Evolutionary conservation across 148 eudicot species (phyloP), one percentile per base, ranked within the genome.

Genomic region (Selenicereus undatus): DNA sequence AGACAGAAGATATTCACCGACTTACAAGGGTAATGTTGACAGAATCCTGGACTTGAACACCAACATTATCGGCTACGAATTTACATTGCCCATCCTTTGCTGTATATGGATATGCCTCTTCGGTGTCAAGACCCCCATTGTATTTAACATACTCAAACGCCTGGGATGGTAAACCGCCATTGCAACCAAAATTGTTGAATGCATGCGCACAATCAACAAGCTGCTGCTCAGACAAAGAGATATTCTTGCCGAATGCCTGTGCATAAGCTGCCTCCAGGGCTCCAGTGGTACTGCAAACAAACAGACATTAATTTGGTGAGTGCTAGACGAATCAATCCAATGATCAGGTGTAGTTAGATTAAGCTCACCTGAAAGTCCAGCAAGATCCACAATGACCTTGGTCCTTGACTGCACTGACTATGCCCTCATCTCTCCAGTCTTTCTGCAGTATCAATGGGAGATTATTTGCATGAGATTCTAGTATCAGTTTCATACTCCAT

Each of bases 211-310:
- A 97, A 80, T 97, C 99, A 78, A 97, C 98, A 84, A 97, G 99
- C 80, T 97, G 99, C 83, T 97, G 99, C 89, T 97, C 99, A 11
- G 99, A 97, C 71, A 97, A 86, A 81, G 98, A 97, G 82, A 97
- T 89, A 11, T 75, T 89, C 82, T 91, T 90, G 74, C 97, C 94
- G 80, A 82, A 90, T 65, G 98, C 96, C 78, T 97, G 99, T 45
- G 91, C 88, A 86, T 97, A 97, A 74, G 99, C 99, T 82, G 99
- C 99, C 88, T 97, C 99, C 76, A 97, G 87, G 58, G 99, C 91
- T 81, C 99, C 99, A 64, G 99, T 97, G 24, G 99, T 91, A 87
- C 99, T 94, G 91, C 74, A 87, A 76, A 84, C 26, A 22, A 8
- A 35, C 17, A 20, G 54, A 58, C 27, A 45, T 20, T 66, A 39